A percentile compares a stretch with the other conserved stretches of the same genome.
phyloP scores from a whole-genome alignment of 108 stramenopile genomes.

The Cafeteria roenbergensis region DNA sequence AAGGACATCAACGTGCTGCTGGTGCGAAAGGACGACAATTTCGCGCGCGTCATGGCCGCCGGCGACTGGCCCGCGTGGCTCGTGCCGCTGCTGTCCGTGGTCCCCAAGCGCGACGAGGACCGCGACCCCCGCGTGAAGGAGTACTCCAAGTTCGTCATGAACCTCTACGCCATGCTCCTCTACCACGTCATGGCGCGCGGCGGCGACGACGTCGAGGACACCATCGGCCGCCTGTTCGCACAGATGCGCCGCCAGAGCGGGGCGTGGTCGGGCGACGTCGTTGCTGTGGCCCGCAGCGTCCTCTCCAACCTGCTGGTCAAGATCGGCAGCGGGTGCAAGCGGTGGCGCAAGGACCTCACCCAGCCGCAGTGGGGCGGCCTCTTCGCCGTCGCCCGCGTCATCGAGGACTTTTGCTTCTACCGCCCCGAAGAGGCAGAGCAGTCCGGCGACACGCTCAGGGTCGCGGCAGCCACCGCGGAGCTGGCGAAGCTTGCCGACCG shows the following conservation, averaged over 20 bases:
- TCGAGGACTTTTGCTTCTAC: conserved; percentile 2
- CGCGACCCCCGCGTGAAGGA: neutral
- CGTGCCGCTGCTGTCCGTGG: neutral
- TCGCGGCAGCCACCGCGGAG: too few species aligned
- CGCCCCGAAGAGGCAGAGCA: neutral
- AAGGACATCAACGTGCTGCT: conserved; percentile 12
- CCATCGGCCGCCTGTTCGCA: neutral
- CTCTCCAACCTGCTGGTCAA: conserved; percentile 4
- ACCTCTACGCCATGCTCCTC: conserved; percentile 3
- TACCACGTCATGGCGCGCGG: neutral
- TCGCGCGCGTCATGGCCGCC: neutral
- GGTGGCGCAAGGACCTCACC: neutral
- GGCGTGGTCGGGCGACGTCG: neutral
- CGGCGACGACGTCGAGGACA: neutral
- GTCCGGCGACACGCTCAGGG: too few species aligned
- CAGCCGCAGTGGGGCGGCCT: neutral
- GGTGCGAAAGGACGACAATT: neutral
- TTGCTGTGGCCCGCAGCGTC: neutral
- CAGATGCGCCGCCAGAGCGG: neutral
- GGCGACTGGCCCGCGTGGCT: neutral
- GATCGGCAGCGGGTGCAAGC: neutral
- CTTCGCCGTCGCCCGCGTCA: neutral
- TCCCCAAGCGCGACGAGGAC: neutral
- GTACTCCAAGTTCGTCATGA: conserved; percentile 2
- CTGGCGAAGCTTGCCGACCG: too few species aligned